Evolutionary conservation across 2,329 filamentous ascomycete genomes (phyloP).

Genomic region (Botrytis squamosa): DNA sequence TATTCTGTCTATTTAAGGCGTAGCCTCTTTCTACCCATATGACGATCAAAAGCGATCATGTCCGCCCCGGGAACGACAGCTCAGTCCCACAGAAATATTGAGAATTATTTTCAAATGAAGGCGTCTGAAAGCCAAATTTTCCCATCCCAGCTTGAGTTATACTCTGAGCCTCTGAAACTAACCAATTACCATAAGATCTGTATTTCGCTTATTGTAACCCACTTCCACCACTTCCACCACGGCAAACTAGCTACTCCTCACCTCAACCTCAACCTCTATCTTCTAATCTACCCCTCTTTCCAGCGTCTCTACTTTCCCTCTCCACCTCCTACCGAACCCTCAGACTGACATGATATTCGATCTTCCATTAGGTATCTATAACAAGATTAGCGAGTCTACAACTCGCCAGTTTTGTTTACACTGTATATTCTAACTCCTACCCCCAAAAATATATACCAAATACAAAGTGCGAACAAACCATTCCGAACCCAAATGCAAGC

Average conservation of each 20-base stretch:
- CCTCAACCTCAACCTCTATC: not conserved
- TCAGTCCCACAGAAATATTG: not conserved
- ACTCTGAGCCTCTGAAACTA: not conserved
- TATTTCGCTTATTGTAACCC: too few species aligned
- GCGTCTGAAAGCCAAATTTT: too few species aligned
- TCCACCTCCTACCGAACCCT: too few species aligned
- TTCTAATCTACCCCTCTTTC: not conserved
- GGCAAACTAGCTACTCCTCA: too few species aligned
- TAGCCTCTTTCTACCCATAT: too few species aligned
- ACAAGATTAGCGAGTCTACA: not conserved
- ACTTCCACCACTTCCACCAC: too few species aligned
- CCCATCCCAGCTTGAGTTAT: not conserved
- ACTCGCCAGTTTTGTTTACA: too few species aligned
- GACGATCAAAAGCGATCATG: too few species aligned
- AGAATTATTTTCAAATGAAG: not conserved
- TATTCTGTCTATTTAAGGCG: fast-evolving
- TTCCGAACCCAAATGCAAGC: not conserved
- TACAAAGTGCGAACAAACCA: too few species aligned
- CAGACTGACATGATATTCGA: fast-evolving
- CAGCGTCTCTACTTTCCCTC: too few species aligned
- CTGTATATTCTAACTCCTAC: not conserved
- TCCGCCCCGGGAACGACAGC: not conserved
- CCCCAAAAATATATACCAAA: not conserved
- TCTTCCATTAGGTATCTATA: not conserved
- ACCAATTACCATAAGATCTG: fast-evolving